A percentile compares a stretch with the other conserved stretches of the same genome.
These are phyloP conservation scores for Ophiostoma ips DNA, from an alignment of 2,329 filamentous ascomycete species.

Conservation along the genomic window DNA sequence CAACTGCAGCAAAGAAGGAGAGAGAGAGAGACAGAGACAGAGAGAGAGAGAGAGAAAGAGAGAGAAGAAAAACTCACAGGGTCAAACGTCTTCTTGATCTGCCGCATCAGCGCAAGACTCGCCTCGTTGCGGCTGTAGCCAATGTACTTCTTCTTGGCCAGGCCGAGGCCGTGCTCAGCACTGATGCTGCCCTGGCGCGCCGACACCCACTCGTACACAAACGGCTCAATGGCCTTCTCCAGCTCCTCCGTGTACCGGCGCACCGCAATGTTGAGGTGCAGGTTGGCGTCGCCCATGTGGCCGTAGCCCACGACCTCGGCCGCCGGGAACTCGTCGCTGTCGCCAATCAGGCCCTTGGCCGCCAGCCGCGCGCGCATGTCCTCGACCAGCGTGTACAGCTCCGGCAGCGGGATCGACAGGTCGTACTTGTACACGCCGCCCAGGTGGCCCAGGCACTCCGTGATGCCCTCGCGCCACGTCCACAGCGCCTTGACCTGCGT, in stretches of 20 bases:
- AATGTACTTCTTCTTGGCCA: slow-evolving; percentile 93
- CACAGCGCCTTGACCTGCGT: slow-evolving; percentile 78
- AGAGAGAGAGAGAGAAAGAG: slow-evolving; percentile 8
- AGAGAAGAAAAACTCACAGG: slow-evolving; percentile 48
- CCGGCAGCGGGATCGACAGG: slow-evolving; percentile 76
- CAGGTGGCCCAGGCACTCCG: slow-evolving; percentile 76
- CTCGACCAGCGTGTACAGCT: slow-evolving; percentile 81
- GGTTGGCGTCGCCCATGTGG: slow-evolving; percentile 93
- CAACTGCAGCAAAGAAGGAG: background rate
- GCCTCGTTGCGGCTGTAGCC: slow-evolving; percentile 81
- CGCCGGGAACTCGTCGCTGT: slow-evolving; percentile 62
- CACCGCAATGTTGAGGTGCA: slow-evolving; percentile 83
- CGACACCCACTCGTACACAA: slow-evolving; percentile 93
- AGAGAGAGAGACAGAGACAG: background rate
- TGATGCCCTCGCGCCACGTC: slow-evolving; percentile 86
- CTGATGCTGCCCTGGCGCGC: slow-evolving; percentile 85
- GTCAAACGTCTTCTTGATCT: slow-evolving; percentile 88
- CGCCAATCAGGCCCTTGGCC: slow-evolving; percentile 62
- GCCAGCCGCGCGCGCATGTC: slow-evolving; percentile 63
- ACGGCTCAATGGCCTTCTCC: slow-evolving; percentile 80
- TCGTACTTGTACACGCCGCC: slow-evolving; percentile 99
- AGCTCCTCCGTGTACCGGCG: slow-evolving; percentile 75
- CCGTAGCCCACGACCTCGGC: slow-evolving; percentile 90
- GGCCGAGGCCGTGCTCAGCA: slow-evolving; percentile 84
- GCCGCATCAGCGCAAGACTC: slow-evolving; percentile 84